Percentiles rank a stretch among this genome's conserved stretches.
These are phyloP conservation scores for Fusarium luffae DNA, from an alignment of 2,329 filamentous ascomycete genomes.

Conservation along the genomic window DNA sequence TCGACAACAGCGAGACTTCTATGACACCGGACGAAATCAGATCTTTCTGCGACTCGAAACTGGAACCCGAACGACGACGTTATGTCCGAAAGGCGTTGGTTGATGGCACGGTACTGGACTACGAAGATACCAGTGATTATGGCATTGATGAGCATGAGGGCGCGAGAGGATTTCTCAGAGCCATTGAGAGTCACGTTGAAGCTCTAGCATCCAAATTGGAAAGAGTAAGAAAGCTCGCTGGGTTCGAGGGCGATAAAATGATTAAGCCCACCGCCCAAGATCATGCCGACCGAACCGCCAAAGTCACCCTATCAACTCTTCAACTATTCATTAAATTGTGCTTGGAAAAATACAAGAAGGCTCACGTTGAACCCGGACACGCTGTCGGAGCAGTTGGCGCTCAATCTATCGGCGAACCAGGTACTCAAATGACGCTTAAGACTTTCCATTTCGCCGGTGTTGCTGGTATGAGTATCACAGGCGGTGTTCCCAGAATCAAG, in stretches of 20 bases:
- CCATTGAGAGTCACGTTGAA: conserved; percentile 78
- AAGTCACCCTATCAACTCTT: conserved; percentile 81
- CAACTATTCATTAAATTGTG: conserved; percentile 82
- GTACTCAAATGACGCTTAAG: conserved; percentile 99
- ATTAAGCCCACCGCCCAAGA: conserved; percentile 48
- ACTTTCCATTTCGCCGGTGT: conserved; percentile 99
- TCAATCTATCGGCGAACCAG: conserved; percentile 97
- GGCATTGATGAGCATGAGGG: conserved; percentile 84
- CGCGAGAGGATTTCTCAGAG: conserved; percentile 81
- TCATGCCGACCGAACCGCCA: conserved; percentile 78
- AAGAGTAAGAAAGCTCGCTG: conserved; percentile 61
- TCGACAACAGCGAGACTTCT: conserved; percentile 79
- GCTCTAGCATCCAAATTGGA: conserved; percentile 71
- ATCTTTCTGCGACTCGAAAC: conserved; percentile 72
- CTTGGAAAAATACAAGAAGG: conserved; percentile 88
- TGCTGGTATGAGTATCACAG: conserved; percentile 98
- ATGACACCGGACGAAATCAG: conserved; percentile 80
- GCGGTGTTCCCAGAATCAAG: conserved; percentile 99
- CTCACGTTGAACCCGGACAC: conserved; percentile 92
- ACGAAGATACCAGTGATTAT: conserved; percentile 75
- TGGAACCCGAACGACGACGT: conserved; percentile 75
- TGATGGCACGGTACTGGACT: conserved; percentile 71
- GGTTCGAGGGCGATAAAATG: conserved; percentile 55
- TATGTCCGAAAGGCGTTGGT: conserved; percentile 70
- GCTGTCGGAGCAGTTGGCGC: conserved; percentile 96